Base-by-base conservation (phyloP, 1,284 basidiomycete genomes). In the Pterulicium gracile region DNA sequence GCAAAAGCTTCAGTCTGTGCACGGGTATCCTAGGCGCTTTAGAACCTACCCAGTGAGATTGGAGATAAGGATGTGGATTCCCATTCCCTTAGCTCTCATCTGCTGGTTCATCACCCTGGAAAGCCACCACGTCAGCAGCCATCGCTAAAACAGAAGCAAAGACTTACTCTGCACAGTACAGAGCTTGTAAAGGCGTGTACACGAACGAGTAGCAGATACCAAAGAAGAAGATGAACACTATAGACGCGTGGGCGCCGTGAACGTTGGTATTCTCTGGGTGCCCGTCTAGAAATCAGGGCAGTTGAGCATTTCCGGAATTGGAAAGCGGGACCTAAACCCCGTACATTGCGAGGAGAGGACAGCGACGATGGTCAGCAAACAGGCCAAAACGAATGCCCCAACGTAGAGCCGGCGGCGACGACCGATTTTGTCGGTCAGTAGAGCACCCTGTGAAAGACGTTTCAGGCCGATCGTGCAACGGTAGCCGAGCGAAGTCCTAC, bases 21-120 rank as follows among this genome's bases (percentile, higher is more conserved):
- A 15, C 36, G 15, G 36, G 7, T 39, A 18, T 39, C 4, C 3
- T 14, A 10, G 1, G 41, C 15, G 12, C 20, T 13, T 18, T 21
- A 7, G 15, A 12, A 19, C 49, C 3, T 42, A 54, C 53, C 57
- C 57, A 23, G 57, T 56, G 19, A 54, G 50, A 40, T 59, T 59
- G 7, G 58, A 59, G 40, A 59, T 56, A 12, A 59, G 50, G 44
- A 59, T 58, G 35, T 59, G 57, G 14, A 59, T 44, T 3, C 54
- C 58, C 58, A 59, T 59, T 42, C 58, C 58, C 49, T 59, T 59
- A 0, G 56, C 56, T 15, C 58, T 54, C 57, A 59, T 59, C 4
- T 59, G 54, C 34, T 58, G 57, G 27, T 49, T 56, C 58, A 59
- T 59, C 3, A 59, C 58, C 45, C 56, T 58, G 17, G 5, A 17